These are phyloP conservation scores for Psilocybe mexicana DNA, from an alignment of 1,284 basidiomycete genomes.

Conservation along the genomic window DNA sequence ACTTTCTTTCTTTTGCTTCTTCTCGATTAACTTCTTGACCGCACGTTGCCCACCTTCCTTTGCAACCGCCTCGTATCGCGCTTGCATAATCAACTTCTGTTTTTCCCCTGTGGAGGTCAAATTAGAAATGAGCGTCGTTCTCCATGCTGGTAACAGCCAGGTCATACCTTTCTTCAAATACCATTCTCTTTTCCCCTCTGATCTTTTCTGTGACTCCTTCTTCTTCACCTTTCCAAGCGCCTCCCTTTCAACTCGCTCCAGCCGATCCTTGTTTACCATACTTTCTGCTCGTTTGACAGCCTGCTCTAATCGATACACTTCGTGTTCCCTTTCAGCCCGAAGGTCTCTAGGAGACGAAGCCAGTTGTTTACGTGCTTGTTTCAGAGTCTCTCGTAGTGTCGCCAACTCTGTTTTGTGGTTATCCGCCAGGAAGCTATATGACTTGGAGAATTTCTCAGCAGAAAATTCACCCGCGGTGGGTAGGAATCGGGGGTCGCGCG, in stretches of 20 bases:
- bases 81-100: slow-evolving; percentile 69
- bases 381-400: slow-evolving; percentile 66
- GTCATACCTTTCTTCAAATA: slow-evolving; percentile 80
- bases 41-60: slow-evolving; percentile 74
- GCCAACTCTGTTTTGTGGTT: slow-evolving; percentile 69
- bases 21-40: slow-evolving; percentile 86
- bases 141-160: not conserved
- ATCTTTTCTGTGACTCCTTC: slow-evolving; percentile 74
- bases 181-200: slow-evolving; percentile 82
- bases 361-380: slow-evolving; percentile 70
- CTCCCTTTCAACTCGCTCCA: slow-evolving; percentile 68
- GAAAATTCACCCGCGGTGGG: slow-evolving; percentile 75
- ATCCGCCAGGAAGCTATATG: slow-evolving; percentile 80
- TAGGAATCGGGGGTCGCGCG: slow-evolving; percentile 90
- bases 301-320: slow-evolving; percentile 75
- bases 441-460: slow-evolving; percentile 65
- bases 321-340: slow-evolving; percentile 64
- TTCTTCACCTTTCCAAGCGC: slow-evolving; percentile 61
- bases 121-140: slow-evolving; percentile 2
- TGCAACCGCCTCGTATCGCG: slow-evolving; percentile 77
- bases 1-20: slow-evolving; percentile 83
- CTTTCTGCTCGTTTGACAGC: slow-evolving; percentile 82
- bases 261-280: slow-evolving; percentile 72
- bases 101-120: slow-evolving; percentile 61
- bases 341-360: slow-evolving; percentile 64